Conservation (phyloP, 345 rosid species). For the Mallotus nudiflorus region DNA sequence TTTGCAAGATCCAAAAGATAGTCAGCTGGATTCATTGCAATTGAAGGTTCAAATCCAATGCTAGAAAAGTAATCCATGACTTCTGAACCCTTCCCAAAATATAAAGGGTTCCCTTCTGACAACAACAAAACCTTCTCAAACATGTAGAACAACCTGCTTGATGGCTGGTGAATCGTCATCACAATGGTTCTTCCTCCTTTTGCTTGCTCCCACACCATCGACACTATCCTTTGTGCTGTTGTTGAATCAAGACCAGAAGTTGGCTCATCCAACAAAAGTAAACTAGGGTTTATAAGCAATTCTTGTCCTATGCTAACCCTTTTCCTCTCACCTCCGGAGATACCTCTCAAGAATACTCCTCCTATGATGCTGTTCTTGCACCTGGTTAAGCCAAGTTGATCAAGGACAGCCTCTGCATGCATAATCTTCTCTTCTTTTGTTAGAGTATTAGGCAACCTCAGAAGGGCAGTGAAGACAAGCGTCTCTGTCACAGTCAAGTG, state of each 20-base stretch:
- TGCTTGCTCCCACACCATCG: constrained; percentile 40
- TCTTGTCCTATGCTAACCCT: constrained; percentile 62
- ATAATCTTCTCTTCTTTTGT: constrained; percentile 36
- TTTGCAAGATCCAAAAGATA: constrained; percentile 57
- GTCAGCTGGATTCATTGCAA: constrained; percentile 60
- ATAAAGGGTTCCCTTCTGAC: constrained; percentile 53
- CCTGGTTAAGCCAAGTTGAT: constrained; percentile 42
- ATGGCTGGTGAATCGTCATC: constrained; percentile 64
- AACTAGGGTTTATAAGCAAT: constrained; percentile 54
- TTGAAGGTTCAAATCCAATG: constrained; percentile 41
- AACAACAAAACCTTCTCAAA: constrained; percentile 53
- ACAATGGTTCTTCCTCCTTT: constrained; percentile 48
- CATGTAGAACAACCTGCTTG: constrained; percentile 58
- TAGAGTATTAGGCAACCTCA: constrained; percentile 25
- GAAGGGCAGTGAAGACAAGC: constrained; percentile 48
- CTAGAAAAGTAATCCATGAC: constrained; percentile 54
- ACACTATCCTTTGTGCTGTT: constrained; percentile 54
- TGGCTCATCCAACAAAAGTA: constrained; percentile 58
- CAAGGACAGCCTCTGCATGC: constrained; percentile 49
- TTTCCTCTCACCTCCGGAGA: constrained; percentile 64
- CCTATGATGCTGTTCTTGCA: constrained; percentile 50
- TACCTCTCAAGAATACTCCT: constrained; percentile 39
- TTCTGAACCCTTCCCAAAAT: constrained; percentile 42
- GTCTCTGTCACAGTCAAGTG: constrained; percentile 60
- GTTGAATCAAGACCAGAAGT: constrained; percentile 63